These are phyloP conservation scores for Exophiala aquamarina DNA, from an alignment of 2,329 filamentous ascomycete genomes.

Conservation along the genomic window DNA sequence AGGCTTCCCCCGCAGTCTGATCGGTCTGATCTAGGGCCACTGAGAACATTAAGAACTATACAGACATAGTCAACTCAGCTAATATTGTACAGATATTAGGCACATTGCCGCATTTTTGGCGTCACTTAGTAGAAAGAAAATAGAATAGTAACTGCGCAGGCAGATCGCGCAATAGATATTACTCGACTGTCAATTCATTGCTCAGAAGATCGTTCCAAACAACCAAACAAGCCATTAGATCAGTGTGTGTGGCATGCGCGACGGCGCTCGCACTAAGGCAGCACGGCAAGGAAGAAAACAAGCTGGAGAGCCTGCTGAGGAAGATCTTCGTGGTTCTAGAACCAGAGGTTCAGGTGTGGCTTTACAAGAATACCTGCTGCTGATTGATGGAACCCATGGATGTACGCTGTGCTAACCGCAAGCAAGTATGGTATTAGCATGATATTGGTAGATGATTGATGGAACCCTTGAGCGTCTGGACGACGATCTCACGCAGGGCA, in stretches of 20 bases:
- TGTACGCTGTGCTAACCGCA: slow-evolving; percentile 4
- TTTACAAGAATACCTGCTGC: background rate
- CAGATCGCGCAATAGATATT: too few relatives aligned
- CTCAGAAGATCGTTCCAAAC: too few relatives aligned
- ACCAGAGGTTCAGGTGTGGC: slow-evolving; percentile 3
- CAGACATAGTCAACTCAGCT: too few relatives aligned
- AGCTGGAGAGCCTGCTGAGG: slow-evolving; percentile 11
- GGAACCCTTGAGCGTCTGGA: slow-evolving; percentile 11
- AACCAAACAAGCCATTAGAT: too few relatives aligned
- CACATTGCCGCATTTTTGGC: too few relatives aligned
- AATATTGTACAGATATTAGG: too few relatives aligned
- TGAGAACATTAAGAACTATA: too few relatives aligned
- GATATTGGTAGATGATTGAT: slow-evolving; percentile 10
- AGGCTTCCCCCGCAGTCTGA: too few relatives aligned
- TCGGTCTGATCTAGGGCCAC: too few relatives aligned
- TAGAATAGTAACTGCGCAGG: too few relatives aligned
- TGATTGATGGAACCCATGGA: slow-evolving; percentile 3
- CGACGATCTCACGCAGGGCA: slow-evolving; percentile 13
- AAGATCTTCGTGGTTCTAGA: slow-evolving; percentile 17
- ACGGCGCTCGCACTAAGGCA: slow-evolving; percentile 10
- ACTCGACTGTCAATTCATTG: too few relatives aligned
- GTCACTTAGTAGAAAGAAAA: too few relatives aligned
- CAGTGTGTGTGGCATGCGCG: slow-evolving; percentile 3
- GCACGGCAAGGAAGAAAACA: slow-evolving; percentile 10
- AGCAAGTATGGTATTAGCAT: slow-evolving; percentile 1